Evolutionary conservation across 1,284 basidiomycete genomes (phyloP).

Genomic region (Testicularia cyperi): DNA sequence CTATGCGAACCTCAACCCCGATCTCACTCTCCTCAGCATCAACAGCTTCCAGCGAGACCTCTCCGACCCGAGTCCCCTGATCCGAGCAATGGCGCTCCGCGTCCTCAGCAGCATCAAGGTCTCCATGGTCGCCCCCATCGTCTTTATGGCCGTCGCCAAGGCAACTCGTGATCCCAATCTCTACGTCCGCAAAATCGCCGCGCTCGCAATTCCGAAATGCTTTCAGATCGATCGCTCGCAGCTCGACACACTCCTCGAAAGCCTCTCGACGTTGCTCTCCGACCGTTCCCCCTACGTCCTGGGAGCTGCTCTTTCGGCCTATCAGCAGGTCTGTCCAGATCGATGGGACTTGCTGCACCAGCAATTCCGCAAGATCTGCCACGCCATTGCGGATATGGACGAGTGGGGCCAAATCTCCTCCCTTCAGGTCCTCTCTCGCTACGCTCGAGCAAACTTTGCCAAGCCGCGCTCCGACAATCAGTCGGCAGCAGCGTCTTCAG

Average conservation of each 20-base stretch:
- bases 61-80: conserved; percentile 81
- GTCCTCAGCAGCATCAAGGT: conserved; percentile 89
- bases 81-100: conserved; percentile 86
- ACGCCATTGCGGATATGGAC: conserved; percentile 82
- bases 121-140: conserved; percentile 79
- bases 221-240: conserved; percentile 69
- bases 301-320: conserved; percentile 81
- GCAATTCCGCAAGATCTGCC: conserved; percentile 82
- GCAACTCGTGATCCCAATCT: conserved; percentile 86
- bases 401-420: conserved; percentile 91
- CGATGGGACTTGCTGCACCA: conserved; percentile 75
- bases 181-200: conserved; percentile 88
- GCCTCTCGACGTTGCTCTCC: conserved; percentile 74
- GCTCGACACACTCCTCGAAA: conserved; percentile 72
- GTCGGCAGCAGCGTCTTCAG: neutral
- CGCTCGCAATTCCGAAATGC: conserved; percentile 78
- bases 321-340: conserved; percentile 59
- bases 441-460: conserved; percentile 67
- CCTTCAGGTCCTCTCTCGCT: conserved; percentile 76
- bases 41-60: conserved; percentile 99
- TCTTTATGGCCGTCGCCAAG: conserved; percentile 85
- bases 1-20: conserved; percentile 74
- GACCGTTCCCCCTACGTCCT: conserved; percentile 85
- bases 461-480: conserved; percentile 4
- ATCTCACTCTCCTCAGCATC: conserved; percentile 91